These are phyloP conservation scores for Ilyonectria sp. DNA, from an alignment of 2,329 filamentous ascomycete genomes.

Conservation along the genomic window DNA sequence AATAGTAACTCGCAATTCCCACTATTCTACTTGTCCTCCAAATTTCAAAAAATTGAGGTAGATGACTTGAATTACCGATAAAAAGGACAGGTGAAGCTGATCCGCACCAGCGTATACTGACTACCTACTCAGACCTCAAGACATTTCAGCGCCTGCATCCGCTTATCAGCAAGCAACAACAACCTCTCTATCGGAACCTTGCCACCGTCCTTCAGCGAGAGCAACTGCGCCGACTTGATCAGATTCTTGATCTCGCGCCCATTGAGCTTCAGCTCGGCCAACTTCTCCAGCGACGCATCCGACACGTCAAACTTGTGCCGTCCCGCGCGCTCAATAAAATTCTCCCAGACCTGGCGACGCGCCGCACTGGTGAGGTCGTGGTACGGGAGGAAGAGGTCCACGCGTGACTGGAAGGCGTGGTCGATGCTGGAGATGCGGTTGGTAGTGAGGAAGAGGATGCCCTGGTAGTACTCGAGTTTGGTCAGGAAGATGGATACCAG, in stretches of 20 bases:
- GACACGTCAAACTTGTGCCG: constrained; percentile 47
- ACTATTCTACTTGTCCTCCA: no score
- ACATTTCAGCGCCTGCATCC: constrained; percentile 37
- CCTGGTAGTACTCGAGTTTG: constrained; percentile 55
- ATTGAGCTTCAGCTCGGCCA: constrained; percentile 59
- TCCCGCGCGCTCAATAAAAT: constrained; percentile 52
- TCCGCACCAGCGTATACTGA: no score
- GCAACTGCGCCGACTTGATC: constrained; percentile 57
- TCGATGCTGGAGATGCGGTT: constrained; percentile 56
- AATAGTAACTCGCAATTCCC: no score
- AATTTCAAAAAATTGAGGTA: not conserved
- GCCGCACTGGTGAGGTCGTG: constrained; percentile 46
- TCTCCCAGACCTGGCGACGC: constrained; percentile 54
- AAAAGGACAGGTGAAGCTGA: not conserved
- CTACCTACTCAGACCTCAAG: not conserved
- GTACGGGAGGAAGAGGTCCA: constrained; percentile 52
- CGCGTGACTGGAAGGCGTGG: constrained; percentile 55
- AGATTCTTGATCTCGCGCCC: constrained; percentile 66
- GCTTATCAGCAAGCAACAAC: constrained; percentile 52
- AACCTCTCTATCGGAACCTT: constrained; percentile 50
- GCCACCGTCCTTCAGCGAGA: constrained; percentile 49
- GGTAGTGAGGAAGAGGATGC: constrained; percentile 57
- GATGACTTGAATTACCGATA: not conserved
- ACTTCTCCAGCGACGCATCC: constrained; percentile 49
- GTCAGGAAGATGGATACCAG: constrained; percentile 56